Base-by-base conservation (phyloP, 2,329 filamentous ascomycete genomes). In the Calonectria leucothoes region DNA sequence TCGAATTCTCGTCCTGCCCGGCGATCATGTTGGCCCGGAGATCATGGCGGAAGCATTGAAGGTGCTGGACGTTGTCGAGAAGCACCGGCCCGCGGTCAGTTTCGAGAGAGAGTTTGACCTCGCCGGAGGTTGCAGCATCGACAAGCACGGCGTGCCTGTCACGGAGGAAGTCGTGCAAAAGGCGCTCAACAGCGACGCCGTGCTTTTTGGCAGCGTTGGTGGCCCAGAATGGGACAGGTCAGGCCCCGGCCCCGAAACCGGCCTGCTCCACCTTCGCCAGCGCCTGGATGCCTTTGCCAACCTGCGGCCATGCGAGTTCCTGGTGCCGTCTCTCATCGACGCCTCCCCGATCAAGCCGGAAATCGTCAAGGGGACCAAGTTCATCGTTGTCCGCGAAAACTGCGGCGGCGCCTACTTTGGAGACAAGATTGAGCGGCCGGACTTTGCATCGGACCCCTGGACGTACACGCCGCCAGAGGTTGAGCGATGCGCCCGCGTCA, bases 321-420 rank as follows among this genome's bases (percentile, higher is more conserved):
- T 88, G 25, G 85, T 85, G 1, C 84, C 84, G 1, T 85, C 86
- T 3, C 78, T 85, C 0, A 80, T 85, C 17, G 81, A 82, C 8
- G 80, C 84, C 20, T 86, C 85, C 0, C 87, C 88, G 1, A 83
- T 89, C 71, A 88, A 87, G 74, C 75, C 83, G 2, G 84, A 86
- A 10, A 81, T 88, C 23, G 86, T 88, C 29, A 75, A 78, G 1
- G 88, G 86, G 6, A 86, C 86, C 23, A 85, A 88, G 70, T 88
- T 89, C 76, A 85, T 89, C 73, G 83, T 89, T 3, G 84, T 89
- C 17, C 81, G 87, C 20, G 88, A 89, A 79, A 88, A 89, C 74
- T 88, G 86, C 73, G 87, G 87, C 8, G 88, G 88, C 12, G 86
- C 87, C 1, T 89, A 88, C 76, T 89, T 87, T 78, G 88, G 88